Percentiles rank a stretch among this genome's conserved stretches.
Conservation (phyloP, 805 yeast genomes). For the Candida rishiriensis region DNA sequence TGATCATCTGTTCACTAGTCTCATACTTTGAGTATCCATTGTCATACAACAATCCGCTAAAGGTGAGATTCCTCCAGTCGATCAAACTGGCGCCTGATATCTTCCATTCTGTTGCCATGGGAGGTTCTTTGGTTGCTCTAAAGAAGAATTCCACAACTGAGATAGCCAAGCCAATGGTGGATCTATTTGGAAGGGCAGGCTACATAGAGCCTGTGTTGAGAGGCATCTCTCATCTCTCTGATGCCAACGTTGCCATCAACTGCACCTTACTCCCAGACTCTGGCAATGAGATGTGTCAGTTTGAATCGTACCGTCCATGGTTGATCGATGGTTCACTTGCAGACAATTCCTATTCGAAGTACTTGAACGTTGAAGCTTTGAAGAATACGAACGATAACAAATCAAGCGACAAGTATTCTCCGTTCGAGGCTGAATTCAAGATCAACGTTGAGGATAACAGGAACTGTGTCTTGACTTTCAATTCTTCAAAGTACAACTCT, state of each 20-base stretch:
- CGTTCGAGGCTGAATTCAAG: conserved; percentile 57
- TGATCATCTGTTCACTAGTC: conserved; percentile 34
- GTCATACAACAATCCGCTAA: conserved; percentile 58
- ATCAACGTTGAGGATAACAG: conserved; percentile 60
- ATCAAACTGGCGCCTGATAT: conserved; percentile 40
- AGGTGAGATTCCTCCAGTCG: conserved; percentile 63
- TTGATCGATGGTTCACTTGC: conserved; percentile 34
- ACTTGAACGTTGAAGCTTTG: conserved; percentile 47
- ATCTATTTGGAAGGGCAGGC: conserved; percentile 48
- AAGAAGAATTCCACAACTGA: too few species aligned
- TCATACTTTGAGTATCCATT: conserved; percentile 52
- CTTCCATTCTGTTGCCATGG: neutral
- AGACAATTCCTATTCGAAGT: conserved; percentile 36
- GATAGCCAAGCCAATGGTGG: conserved; percentile 34
- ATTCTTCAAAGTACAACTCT: conserved; percentile 39
- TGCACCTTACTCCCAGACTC: conserved; percentile 34
- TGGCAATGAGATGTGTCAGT: conserved; percentile 53
- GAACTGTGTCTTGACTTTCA: conserved; percentile 58
- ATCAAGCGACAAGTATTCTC: conserved; percentile 44
- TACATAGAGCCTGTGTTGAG: conserved; percentile 41
- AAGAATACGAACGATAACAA: conserved; percentile 39
- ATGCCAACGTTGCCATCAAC: conserved; percentile 19
- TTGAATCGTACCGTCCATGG: conserved; percentile 46
- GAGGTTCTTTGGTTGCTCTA: neutral
- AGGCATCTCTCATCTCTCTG: conserved; percentile 64